Conservation (phyloP, 1,284 basidiomycete species). For the Trametes pubescens region DNA sequence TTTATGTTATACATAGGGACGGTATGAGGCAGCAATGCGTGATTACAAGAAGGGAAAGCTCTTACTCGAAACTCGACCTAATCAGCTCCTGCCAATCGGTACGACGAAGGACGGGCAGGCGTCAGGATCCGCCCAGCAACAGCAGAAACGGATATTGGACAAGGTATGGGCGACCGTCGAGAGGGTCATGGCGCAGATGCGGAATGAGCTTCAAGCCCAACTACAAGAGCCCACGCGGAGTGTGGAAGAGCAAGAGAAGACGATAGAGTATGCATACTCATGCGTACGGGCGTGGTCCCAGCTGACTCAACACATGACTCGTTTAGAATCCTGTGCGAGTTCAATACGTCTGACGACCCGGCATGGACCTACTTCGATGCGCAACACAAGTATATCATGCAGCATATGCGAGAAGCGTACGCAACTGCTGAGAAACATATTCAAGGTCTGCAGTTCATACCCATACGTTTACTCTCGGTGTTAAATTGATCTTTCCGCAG, state of each 20-base stretch:
- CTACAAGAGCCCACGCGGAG: constrained; percentile 82
- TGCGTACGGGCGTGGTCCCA: not conserved
- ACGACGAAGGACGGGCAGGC: constrained; percentile 61
- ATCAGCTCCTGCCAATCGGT: constrained; percentile 78
- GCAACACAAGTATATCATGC: constrained; percentile 88
- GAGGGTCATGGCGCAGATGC: constrained; percentile 94
- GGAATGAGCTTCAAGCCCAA: constrained; percentile 76
- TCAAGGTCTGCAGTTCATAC: constrained; percentile 53
- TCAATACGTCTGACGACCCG: constrained; percentile 86
- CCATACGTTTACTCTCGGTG: not conserved
- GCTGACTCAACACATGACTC: not conserved
- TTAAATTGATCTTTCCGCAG: constrained; percentile 41
- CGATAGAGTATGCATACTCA: constrained; percentile 80
- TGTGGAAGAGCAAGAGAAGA: constrained; percentile 96
- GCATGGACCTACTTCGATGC: constrained; percentile 95
- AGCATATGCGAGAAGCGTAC: constrained; percentile 79
- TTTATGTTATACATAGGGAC: constrained; percentile 61
- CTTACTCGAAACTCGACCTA: constrained; percentile 87
- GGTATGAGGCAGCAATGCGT: constrained; percentile 92
- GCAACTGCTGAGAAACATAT: constrained; percentile 62
- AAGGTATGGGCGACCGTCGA: constrained; percentile 98
- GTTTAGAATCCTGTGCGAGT: constrained; percentile 81
- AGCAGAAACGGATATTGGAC: constrained; percentile 92
- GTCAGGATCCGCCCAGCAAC: constrained; percentile 66
- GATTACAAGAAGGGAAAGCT: constrained; percentile 99